phyloP scores from a whole-genome alignment of 2,329 filamentous ascomycete genomes.

The Epichloe scottii region DNA sequence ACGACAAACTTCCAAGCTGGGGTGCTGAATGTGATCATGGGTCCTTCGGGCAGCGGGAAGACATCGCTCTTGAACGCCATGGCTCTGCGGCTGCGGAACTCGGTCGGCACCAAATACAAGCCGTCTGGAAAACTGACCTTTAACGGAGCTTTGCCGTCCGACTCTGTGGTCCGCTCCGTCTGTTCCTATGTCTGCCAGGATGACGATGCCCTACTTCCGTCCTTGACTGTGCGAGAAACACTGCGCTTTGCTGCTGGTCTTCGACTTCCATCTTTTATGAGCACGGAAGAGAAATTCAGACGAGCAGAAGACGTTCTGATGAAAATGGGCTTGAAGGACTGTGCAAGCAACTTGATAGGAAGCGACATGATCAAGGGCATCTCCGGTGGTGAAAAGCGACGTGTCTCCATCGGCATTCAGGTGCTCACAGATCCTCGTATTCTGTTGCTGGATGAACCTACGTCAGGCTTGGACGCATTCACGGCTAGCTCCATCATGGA shows the following conservation, averaged over 20 bases:
- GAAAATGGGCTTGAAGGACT: conserved; percentile 68
- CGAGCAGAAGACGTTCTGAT: conserved; percentile 59
- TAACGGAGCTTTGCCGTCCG: conserved; percentile 55
- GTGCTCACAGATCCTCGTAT: conserved; percentile 64
- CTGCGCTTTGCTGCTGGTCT: conserved; percentile 59
- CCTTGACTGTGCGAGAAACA: conserved; percentile 64
- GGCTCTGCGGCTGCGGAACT: conserved; percentile 52
- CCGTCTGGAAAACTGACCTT: conserved; percentile 52
- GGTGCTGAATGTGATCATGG: conserved; percentile 65
- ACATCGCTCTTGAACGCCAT: conserved; percentile 64
- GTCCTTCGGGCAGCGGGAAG: conserved; percentile 66
- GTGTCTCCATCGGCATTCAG: conserved; percentile 67
- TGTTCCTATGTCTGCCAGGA: conserved; percentile 71
- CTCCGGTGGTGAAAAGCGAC: conserved; percentile 65
- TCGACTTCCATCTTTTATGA: conserved; percentile 59
- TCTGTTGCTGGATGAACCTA: conserved; percentile 63
- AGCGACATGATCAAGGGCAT: conserved; percentile 65
- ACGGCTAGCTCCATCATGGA: conserved; percentile 67
- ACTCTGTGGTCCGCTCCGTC: conserved; percentile 56
- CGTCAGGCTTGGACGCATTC: conserved; percentile 65
- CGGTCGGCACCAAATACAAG: conserved; percentile 48
- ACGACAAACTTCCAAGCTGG: conserved; percentile 56
- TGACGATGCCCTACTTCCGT: conserved; percentile 62
- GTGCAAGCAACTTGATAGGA: conserved; percentile 62
- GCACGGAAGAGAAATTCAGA: conserved; percentile 49